These are phyloP conservation scores for Cladosporium sp. DNA, from an alignment of 2,329 filamentous ascomycete genomes.

Conservation along the genomic window DNA sequence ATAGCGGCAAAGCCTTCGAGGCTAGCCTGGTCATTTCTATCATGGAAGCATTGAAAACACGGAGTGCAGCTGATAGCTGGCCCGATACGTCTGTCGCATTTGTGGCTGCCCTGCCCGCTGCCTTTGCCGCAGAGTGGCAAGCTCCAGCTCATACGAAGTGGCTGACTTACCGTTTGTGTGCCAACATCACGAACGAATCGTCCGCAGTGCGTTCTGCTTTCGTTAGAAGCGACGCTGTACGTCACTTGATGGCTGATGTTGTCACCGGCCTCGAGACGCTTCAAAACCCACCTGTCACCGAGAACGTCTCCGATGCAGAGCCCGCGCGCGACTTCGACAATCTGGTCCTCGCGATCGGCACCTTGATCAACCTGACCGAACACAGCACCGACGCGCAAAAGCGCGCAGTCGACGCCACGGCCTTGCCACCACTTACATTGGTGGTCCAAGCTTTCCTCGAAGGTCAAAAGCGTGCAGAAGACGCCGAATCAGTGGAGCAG, in stretches of 20 bases:
- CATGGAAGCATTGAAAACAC: conserved; percentile 29
- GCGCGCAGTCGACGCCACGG: background rate
- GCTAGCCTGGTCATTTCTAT: conserved; percentile 45
- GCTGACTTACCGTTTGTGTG: conserved; percentile 63
- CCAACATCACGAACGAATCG: conserved; percentile 85
- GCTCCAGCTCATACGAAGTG: conserved; percentile 22
- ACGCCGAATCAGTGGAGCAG: conserved; percentile 67
- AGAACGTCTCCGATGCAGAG: conserved; percentile 19
- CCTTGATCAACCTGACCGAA: conserved; percentile 84
- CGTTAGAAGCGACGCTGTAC: conserved; percentile 49
- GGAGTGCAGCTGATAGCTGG: conserved; percentile 20
- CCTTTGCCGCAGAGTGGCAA: conserved; percentile 4
- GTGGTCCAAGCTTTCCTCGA: conserved; percentile 26
- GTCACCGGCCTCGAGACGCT: conserved; percentile 24
- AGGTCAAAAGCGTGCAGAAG: conserved; percentile 25
- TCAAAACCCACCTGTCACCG: conserved; percentile 15
- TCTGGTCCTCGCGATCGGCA: conserved; percentile 72
- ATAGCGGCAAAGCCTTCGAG: conserved; percentile 38
- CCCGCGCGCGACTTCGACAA: conserved; percentile 59
- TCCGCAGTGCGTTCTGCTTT: conserved; percentile 45
- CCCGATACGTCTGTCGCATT: conserved; percentile 19
- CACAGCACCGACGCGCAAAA: conserved; percentile 60
- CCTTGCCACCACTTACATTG: conserved; percentile 16
- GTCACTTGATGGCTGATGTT: conserved; percentile 30
- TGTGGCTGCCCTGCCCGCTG: conserved; percentile 16